Base-by-base conservation (phyloP, 257 asterid genomes). In the Solanum megistacrolobum region DNA sequence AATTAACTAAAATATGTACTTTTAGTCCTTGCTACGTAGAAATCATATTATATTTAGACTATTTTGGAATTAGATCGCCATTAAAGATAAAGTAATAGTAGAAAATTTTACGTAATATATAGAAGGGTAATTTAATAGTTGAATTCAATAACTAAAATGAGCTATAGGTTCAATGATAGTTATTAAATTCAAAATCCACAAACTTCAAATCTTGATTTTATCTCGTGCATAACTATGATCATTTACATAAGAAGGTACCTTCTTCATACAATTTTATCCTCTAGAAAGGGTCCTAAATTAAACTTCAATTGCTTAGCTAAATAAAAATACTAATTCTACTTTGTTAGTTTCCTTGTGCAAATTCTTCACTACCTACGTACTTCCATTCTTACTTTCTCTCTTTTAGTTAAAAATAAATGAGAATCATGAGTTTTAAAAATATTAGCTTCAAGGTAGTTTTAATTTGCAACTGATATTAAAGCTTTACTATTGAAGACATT, bases 131-230 rank as follows among this genome's bases (percentile, higher is more conserved):
- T 46, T 46, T 31, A 29, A 71, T 71, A 34, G 23, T 34, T 34
- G 12, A 34, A 72, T 4, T 73, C 14, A 18, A 18, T 73, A 34
- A 10, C 4, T 34, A 73, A 7, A 34, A 8, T 1, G 5, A 32
- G 12, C 0, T 14, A 18, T 16, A 20, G 2, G 2, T 32, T 34
- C 1, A 0, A 9, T 1, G 0, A 1, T 12, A 68, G 9, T 52
- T 52, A 36, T 69, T 69, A 29, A 69, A 0, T 69, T 69, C 1
- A 68, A 6, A 68, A 13, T 6, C 0, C 13, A 34, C 5, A 20
- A 16, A 71, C 2, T 32, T 71, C 7, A 71, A 71, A 31, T 72
- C 1, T 0, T 4, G 4, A 32, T 0, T 4, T 71, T 0, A 4
- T 7, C 12, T 31, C 3, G 0, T 1, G 2, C 5, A 71, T 10